Evolutionary conservation across 1,284 basidiomycete species (phyloP), one percentile per base, ranked within the genome.

Genomic region (Sporisorium reilianum): DNA sequence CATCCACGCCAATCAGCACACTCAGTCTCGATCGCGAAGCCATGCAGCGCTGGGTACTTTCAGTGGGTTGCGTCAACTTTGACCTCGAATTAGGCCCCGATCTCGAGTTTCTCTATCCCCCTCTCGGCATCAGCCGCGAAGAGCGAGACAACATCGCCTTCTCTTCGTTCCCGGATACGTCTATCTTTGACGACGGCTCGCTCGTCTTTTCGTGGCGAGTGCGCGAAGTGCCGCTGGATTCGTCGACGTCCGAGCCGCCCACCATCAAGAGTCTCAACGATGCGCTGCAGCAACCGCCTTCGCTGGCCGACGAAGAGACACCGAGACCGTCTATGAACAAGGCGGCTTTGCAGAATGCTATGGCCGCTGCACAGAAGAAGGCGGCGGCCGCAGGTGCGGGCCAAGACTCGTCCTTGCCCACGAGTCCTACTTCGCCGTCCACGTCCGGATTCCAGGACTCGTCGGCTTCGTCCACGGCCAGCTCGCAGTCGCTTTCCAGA

Each of bases 111-210:
- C 87, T 91, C 70, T 92, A 89, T 81, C 93, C 90, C 50, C 89
- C 88, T 7, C 86, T 89, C 26, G 87, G 85, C 72, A 87, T 96
- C 64, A 89, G 87, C 54, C 88, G 88, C 72, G 87, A 86, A 41
- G 93, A 92, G 85, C 88, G 87, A 68, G 92, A 92, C 75, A 97
- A 95, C 80, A 91, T 97, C 40, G 94, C 95, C 6, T 98, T 98
- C 86, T 94, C 93, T 0, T 91, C 94, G 0, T 95, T 99, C 80
- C 96, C 96, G 0, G 95, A 97, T 80, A 95, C 93, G 11, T 75
- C 83, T 6, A 84, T 84, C 46, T 84, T 84, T 45, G 80, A 80
- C 32, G 75, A 80, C 49, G 82, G 82, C 30, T 75, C 53, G 23
- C 64, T 74, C 36, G 77, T 76, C 49, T 84, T 82, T 46, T 84